Base-by-base conservation (phyloP, 2,329 filamentous ascomycete species). In the Ciborinia camelliae region DNA sequence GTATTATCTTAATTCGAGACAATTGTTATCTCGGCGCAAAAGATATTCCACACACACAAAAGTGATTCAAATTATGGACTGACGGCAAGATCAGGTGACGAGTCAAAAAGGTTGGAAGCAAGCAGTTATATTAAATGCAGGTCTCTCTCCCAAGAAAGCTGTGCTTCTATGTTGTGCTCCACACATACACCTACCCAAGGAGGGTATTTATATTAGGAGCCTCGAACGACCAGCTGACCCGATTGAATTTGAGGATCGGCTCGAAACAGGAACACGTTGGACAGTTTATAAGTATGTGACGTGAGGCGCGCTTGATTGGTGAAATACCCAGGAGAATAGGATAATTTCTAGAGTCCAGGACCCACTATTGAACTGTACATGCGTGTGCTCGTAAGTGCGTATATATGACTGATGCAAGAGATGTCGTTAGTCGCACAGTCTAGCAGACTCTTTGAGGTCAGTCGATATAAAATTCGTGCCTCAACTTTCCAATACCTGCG, bases 271-370 rank as follows among this genome's bases (percentile, higher is more conserved):
- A 64, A 45, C 35, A 59, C 62, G 62, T 64, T 64, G 23, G 62
- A 59, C 62, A 59, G 20, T 59, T 59, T 63, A 41, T 47, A 50
- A 48, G 32, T 59, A 63, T 63, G 62, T 63, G 62, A 63, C 62
- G 62, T 63, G 62, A 63, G 62, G 59, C 55, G 45, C 35, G 35
- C 28, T 47, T 59, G 62, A 63, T 63, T 63, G 62, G 62, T 50
- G 14, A 50, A 50, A 37, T 15, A 23, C 18, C 20, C n/a, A 51
- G 55, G 53, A 63, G 35, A 48, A 50, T 59, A 63, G 45, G 52
- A 51, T 15, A 23, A 15, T 39, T 51, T 47, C 14, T 43, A 23
- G 26, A 59, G 32, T 50, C 39, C 20, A 63, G 35, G 32, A 63
- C 39, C 55, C 43, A 41, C 62, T 51, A 52, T 63, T 35, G 32